These are phyloP conservation scores for Senecio squalidus DNA, from an alignment of 140 eudicot species.

Conservation along the genomic window DNA sequence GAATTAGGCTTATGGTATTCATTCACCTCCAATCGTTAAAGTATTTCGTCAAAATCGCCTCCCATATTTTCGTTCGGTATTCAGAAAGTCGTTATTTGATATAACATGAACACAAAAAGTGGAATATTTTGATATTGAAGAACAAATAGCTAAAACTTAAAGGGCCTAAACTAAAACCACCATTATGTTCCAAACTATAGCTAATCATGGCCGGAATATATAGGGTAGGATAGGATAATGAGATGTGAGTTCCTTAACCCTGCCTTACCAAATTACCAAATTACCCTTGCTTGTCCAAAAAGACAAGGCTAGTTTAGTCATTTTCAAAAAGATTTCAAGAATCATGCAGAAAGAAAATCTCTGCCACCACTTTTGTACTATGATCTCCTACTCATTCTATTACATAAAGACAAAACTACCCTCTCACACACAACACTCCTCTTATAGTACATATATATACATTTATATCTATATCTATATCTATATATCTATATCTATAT, in stretches of 20 bases:
- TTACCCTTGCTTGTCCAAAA: constrained; percentile 6
- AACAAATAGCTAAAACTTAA: too few species aligned
- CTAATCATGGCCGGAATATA: constrained; percentile 8
- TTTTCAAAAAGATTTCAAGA: background rate
- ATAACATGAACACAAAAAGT: too few species aligned
- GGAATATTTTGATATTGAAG: background rate
- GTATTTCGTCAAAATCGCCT: too few species aligned
- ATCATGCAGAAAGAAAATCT: constrained; percentile 24
- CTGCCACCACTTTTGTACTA: constrained; percentile 32
- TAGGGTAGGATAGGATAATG: background rate
- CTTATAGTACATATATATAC: too few species aligned
- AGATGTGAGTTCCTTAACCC: background rate
- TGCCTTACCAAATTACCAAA: background rate
- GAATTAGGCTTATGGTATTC: too few species aligned
- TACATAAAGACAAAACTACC: constrained; percentile 18
- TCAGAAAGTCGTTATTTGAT: too few species aligned
- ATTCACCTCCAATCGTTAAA: too few species aligned
- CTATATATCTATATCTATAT: background rate
- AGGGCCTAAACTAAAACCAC: background rate
- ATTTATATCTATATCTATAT: background rate
- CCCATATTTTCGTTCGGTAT: too few species aligned
- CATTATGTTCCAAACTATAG: background rate
- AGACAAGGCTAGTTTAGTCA: constrained; percentile 10
- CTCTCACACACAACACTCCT: background rate
- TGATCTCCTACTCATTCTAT: constrained; percentile 12